phyloP scores from a whole-genome alignment of 352 stramenopile genomes.

The Globisporangium parvum region DNA sequence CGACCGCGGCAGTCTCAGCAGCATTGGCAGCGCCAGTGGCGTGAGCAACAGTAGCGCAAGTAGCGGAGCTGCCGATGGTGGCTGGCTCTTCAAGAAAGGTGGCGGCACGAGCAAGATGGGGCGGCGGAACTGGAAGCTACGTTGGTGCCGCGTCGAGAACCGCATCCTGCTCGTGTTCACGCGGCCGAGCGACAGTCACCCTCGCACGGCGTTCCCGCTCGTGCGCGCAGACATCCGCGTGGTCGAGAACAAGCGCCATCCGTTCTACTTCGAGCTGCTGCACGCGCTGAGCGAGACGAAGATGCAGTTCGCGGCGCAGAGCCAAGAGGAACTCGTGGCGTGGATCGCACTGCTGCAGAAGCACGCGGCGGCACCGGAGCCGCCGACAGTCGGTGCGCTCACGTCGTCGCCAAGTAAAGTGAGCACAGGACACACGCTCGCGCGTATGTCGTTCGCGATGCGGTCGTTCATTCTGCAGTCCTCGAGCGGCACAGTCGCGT shows the following conservation, averaged over 20 bases:
- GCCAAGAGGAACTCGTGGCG: slow-evolving; percentile 44
- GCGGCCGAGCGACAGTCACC: slow-evolving; percentile 35
- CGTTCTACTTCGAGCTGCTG: slow-evolving; percentile 76
- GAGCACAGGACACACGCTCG: slow-evolving; percentile 37
- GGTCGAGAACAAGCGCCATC: slow-evolving; percentile 58
- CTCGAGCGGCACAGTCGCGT: slow-evolving; percentile 7
- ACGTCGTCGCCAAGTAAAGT: slow-evolving; percentile 28
- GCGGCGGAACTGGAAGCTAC: slow-evolving; percentile 64
- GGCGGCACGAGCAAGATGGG: slow-evolving; percentile 69
- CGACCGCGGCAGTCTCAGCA: background rate
- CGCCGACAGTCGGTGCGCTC: slow-evolving; percentile 15
- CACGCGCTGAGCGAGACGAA: slow-evolving; percentile 70
- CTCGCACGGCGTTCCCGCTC: slow-evolving; percentile 58
- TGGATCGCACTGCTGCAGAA: slow-evolving; percentile 59
- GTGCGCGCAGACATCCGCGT: slow-evolving; percentile 60
- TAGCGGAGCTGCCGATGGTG: slow-evolving; percentile 7
- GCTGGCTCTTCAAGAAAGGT: slow-evolving; percentile 81
- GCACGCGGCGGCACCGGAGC: slow-evolving; percentile 37
- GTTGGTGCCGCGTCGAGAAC: slow-evolving; percentile 73
- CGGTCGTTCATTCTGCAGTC: slow-evolving; percentile 68
- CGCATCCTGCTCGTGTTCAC: slow-evolving; percentile 72
- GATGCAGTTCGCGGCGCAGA: slow-evolving; percentile 69
- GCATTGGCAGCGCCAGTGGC: slow-evolving; percentile 2
- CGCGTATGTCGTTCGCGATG: slow-evolving; percentile 74
- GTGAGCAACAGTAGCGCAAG: background rate